phyloP scores from a whole-genome alignment of 805 yeast species.

The Suhomyces sp. region DNA sequence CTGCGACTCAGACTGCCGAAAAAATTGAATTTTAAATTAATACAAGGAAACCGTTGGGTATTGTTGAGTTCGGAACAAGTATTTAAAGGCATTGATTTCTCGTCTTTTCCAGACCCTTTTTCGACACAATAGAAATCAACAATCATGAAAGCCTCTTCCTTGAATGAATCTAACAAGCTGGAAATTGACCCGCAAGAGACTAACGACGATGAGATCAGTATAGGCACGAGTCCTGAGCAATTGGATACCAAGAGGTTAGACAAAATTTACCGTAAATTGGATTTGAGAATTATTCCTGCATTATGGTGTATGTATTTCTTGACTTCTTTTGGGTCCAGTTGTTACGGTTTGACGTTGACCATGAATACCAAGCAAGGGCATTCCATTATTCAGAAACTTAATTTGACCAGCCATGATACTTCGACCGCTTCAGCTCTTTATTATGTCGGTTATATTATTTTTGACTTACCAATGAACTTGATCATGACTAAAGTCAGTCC shows the following conservation, averaged over 20 bases:
- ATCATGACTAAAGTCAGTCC: slow-evolving; percentile 82
- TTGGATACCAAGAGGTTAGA: slow-evolving; percentile 38
- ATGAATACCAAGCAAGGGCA: slow-evolving; percentile 67
- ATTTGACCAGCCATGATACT: slow-evolving; percentile 52
- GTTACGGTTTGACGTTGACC: slow-evolving; percentile 76
- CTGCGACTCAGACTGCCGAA: not conserved
- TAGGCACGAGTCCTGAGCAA: slow-evolving; percentile 1
- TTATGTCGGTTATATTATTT: slow-evolving; percentile 78
- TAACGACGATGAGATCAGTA: slow-evolving; percentile 10
- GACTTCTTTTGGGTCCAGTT: slow-evolving; percentile 73
- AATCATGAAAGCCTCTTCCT: not conserved
- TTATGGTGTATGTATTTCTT: slow-evolving; percentile 77
- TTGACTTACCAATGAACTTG: slow-evolving; percentile 86
- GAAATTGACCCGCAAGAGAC: not conserved
- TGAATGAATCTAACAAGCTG: not conserved
- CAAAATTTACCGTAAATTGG: slow-evolving; percentile 58
- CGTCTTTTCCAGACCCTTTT: not conserved
- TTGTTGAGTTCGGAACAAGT: not conserved
- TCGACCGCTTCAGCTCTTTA: slow-evolving; percentile 78
- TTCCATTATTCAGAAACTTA: slow-evolving; percentile 52
- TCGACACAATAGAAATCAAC: not conserved
- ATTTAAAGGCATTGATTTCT: not conserved
- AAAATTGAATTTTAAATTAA: not conserved
- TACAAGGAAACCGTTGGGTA: not conserved
- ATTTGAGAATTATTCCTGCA: slow-evolving; percentile 73